Base-by-base conservation (phyloP, 345 rosid genomes). In the Salix suchowensis region DNA sequence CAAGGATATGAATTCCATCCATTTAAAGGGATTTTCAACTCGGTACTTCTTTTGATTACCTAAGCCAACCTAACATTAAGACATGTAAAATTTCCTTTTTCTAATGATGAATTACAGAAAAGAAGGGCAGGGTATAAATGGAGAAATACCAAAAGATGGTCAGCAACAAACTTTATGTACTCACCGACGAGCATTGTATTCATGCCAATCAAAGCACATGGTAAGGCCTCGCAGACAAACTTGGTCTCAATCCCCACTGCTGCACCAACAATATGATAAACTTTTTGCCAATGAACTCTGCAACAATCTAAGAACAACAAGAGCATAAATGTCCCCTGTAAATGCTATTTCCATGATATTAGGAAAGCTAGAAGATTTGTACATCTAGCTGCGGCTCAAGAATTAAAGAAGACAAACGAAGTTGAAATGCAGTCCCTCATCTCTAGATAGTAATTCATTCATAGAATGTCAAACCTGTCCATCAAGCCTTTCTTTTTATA, bases 1-100 rank as follows among this genome's bases (percentile, higher is more conserved):
- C 82, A 93, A 84, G 74, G 96, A 95, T 84, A 95, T 95, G 81
- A 93, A 90, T 69, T 91, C 98, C 98, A 95, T 95, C 98, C 97
- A 95, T 65, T 92, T 96, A 76, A 93, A 95, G 15, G 97, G 98
- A 80, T 95, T 95, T 74, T 90, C 92, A 60, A 81, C 85, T 18
- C 84, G 81, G 87, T 91, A 93, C 73, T 82, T 93, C 30, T 72
- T 88, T 68, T 85, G 85, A 77, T 76, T 88, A 68, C 96, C 96
- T 76, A 90, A 88, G 8, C 97, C 72, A 74, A 89, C 91, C 97
- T 91, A 85, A n/a, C 78, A 71, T 42, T 30, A 70, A 70, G 52
- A 61, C 28, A 65, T 7, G 16, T 62, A 11, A 16, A 32, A 16
- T 72, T 58, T 32, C 44, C 18, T 60, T 78, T 78, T 67, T 54